A percentile compares a stretch with the other conserved stretches of the same genome.
Evolutionary conservation across 768 basidiomycete species (phyloP).

Genomic region (Boletus rex-veris): DNA sequence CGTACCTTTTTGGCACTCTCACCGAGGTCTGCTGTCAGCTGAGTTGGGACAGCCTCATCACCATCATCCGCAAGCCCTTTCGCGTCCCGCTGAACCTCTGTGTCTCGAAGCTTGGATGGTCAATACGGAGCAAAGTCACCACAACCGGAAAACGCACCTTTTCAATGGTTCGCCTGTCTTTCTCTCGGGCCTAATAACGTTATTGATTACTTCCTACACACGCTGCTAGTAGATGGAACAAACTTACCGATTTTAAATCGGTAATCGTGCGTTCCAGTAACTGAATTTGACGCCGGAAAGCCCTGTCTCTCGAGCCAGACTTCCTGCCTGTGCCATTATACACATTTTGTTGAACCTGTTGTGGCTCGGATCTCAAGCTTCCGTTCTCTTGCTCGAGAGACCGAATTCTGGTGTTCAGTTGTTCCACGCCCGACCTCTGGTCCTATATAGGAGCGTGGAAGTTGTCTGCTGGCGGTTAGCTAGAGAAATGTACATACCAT

Average conservation of each 20-base stretch:
- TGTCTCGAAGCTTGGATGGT: slow-evolving; percentile 13
- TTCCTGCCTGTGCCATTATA: background rate
- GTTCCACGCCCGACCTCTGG: slow-evolving; percentile 9
- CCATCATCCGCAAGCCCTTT: slow-evolving; percentile 7
- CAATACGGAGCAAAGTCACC: background rate
- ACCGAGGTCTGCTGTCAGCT: slow-evolving; percentile 2
- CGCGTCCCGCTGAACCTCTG: slow-evolving; percentile 15
- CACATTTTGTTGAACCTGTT: background rate
- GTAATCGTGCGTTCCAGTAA: slow-evolving; percentile 5
- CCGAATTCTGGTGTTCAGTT: slow-evolving; percentile 6
- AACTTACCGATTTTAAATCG: slow-evolving; percentile 4
- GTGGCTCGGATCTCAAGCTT: slow-evolving; percentile 3
- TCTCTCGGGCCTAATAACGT: slow-evolving; percentile 8
- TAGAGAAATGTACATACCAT: slow-evolving; percentile 6
- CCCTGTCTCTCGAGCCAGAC: background rate
- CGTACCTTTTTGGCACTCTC: slow-evolving; percentile 12
- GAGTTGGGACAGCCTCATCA: background rate
- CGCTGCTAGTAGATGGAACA: background rate
- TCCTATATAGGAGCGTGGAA: background rate
- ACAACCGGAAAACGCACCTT: slow-evolving; percentile 2
- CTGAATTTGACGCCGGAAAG: slow-evolving; percentile 6
- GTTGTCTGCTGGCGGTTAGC: background rate
- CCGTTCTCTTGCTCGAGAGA: slow-evolving; percentile 9
- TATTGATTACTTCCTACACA: background rate
- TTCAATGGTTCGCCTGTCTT: slow-evolving; percentile 14